Conservation (phyloP, 2,329 filamentous ascomycete species). For the Penicillium oxalicum region DNA sequence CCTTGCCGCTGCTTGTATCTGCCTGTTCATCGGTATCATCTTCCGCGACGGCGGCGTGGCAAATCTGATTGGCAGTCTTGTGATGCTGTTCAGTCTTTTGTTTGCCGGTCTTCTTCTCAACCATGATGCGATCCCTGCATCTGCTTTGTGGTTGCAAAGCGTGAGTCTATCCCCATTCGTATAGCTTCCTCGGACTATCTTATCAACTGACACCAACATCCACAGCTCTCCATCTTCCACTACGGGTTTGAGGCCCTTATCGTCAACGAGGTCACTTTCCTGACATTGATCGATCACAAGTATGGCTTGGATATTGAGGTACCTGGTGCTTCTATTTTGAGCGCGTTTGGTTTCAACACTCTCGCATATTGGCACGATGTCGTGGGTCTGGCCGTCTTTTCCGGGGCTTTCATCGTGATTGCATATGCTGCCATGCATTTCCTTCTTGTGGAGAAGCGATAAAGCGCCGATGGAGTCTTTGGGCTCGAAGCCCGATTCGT, state of each 20-base stretch:
- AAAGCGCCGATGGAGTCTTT: constrained; percentile 18
- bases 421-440: constrained; percentile 93
- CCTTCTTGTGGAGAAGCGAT: constrained; percentile 82
- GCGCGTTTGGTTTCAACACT: constrained; percentile 90
- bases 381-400: constrained; percentile 73
- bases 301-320: constrained; percentile 96
- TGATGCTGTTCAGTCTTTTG: constrained; percentile 94
- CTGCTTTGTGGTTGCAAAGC: constrained; percentile 82
- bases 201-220: constrained; percentile 21
- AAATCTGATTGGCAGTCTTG: constrained; percentile 85
- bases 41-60: constrained; percentile 89
- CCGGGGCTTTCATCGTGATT: constrained; percentile 73
- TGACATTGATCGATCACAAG: constrained; percentile 87
- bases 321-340: constrained; percentile 86
- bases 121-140: constrained; percentile 80
- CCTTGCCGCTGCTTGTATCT: constrained; percentile 85
- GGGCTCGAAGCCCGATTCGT: background rate
- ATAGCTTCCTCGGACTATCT: background rate
- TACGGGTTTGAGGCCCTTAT: constrained; percentile 95
- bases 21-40: constrained; percentile 91
- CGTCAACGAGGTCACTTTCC: constrained; percentile 89
- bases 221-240: constrained; percentile 86
- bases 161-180: constrained; percentile 42
- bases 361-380: constrained; percentile 80
- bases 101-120: constrained; percentile 94